These are phyloP conservation scores for Barnettozyma populi DNA, from an alignment of 805 yeast genomes.

Conservation along the genomic window DNA sequence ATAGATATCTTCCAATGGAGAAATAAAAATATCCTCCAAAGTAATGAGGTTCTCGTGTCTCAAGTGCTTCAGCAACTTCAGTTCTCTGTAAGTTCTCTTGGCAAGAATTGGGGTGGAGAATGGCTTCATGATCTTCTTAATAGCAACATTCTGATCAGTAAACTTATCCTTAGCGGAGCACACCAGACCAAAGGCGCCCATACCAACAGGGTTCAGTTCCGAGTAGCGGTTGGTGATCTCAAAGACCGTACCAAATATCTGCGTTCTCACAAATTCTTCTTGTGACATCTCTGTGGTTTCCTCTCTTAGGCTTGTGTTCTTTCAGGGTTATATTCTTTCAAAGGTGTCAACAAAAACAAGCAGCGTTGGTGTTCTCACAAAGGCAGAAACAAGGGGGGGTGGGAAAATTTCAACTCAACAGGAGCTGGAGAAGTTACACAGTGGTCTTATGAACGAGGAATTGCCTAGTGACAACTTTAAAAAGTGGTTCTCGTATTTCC, in stretches of 20 bases:
- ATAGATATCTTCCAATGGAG: conserved; percentile 92
- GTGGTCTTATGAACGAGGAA: background rate
- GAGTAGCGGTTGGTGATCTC: conserved; percentile 87
- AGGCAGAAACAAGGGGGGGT: background rate
- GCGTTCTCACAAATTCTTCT: conserved; percentile 48
- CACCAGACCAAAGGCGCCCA: conserved; percentile 99
- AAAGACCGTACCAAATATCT: conserved; percentile 91
- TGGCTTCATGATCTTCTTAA: conserved; percentile 96
- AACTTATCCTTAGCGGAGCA: conserved; percentile 93
- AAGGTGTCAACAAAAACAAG: background rate
- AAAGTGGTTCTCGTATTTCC: background rate
- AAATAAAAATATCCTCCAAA: conserved; percentile 85
- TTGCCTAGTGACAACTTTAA: background rate
- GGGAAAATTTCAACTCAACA: background rate
- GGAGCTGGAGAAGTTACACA: background rate
- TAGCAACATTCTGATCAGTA: conserved; percentile 91
- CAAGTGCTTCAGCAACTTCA: conserved; percentile 86
- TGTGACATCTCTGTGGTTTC: conserved; percentile 20
- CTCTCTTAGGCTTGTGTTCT: too few species aligned
- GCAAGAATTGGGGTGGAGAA: conserved; percentile 92
- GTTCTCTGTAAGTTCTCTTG: conserved; percentile 92
- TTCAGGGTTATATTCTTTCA: background rate
- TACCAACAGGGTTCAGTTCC: conserved; percentile 95
- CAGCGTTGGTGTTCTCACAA: background rate
- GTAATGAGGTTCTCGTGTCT: conserved; percentile 93